Evolutionary conservation across 305 asterid species (phyloP).

Genomic region (Salvia sclarea): DNA sequence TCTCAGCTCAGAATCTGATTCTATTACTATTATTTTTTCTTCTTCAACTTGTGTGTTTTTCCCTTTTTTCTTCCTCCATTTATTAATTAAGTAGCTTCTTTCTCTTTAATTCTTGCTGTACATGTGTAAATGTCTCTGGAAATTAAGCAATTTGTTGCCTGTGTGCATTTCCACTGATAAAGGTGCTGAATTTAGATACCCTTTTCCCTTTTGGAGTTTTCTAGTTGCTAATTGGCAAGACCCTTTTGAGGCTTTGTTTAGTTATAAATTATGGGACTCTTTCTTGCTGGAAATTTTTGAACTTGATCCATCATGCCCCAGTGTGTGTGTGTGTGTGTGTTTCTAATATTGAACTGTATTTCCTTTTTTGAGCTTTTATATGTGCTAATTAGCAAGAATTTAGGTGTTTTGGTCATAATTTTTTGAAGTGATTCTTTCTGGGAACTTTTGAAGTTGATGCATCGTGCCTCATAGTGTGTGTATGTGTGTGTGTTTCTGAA

Average conservation of each 20-base stretch:
- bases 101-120: slow-evolving; percentile 23
- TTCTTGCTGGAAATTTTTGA: slow-evolving; percentile 29
- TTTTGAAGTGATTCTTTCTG: slow-evolving; percentile 26
- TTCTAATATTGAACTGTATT: background rate
- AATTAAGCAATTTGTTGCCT: slow-evolving; percentile 20
- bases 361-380: background rate
- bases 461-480: no score
- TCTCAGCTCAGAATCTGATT: slow-evolving; percentile 48
- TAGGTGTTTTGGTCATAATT: slow-evolving; percentile 13
- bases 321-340: slow-evolving; percentile 23
- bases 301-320: background rate
- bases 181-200: background rate
- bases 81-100: slow-evolving; percentile 8
- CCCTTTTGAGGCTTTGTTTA: slow-evolving; percentile 20
- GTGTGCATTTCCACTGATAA: slow-evolving; percentile 14
- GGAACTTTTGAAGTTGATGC: no score
- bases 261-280: slow-evolving; percentile 21
- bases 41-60: slow-evolving; percentile 23
- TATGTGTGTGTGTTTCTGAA: no score
- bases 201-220: background rate
- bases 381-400: background rate
- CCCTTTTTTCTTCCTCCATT: slow-evolving; percentile 15
- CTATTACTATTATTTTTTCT: slow-evolving; percentile 34
- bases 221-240: background rate
- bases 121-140: slow-evolving; percentile 23